phyloP scores from a whole-genome alignment of 306 rosid species.

The Sphenostylis stenocarpa region DNA sequence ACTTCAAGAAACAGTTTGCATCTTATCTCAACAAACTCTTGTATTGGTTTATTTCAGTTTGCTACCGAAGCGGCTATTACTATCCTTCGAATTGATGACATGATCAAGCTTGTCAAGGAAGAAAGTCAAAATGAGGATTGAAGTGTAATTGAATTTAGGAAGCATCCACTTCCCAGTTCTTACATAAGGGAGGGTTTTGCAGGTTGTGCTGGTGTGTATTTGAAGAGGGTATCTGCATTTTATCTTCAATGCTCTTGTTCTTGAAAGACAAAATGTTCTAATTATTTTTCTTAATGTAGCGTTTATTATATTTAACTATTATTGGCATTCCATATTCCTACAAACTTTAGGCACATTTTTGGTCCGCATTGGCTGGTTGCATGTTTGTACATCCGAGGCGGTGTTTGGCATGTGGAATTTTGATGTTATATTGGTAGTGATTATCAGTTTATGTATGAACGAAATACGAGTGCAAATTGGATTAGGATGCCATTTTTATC shows the following conservation, averaged over 20 bases:
- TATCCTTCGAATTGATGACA: constrained; percentile 95
- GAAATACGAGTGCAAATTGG: neutral
- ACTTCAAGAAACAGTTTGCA: neutral
- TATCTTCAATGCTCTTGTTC: constrained; percentile 25
- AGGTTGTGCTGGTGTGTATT: constrained; percentile 25
- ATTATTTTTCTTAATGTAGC: constrained; percentile 20
- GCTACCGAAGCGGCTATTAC: constrained; percentile 99
- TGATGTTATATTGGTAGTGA: constrained; percentile 7
- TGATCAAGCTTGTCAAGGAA: constrained; percentile 92
- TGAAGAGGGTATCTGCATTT: constrained; percentile 33
- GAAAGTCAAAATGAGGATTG: constrained; percentile 69
- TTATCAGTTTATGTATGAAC: constrained; percentile 3
- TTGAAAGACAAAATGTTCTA: constrained; percentile 19
- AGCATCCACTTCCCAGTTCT: neutral
- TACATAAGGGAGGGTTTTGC: constrained; percentile 10
- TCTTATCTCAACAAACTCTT: neutral
- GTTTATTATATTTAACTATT: neutral
- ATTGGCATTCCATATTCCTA: neutral
- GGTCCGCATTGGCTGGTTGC: constrained; percentile 36
- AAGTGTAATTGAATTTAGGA: constrained; percentile 18
- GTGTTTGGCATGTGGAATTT: constrained; percentile 33
- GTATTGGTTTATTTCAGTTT: constrained; percentile 50
- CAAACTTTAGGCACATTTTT: constrained; percentile 21
- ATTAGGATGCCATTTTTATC: neutral
- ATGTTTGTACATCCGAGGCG: constrained; percentile 4